Percentiles rank a stretch among this genome's conserved stretches.
Evolutionary conservation across 306 rosid species (phyloP).

Genomic region (Fagus crenata): DNA sequence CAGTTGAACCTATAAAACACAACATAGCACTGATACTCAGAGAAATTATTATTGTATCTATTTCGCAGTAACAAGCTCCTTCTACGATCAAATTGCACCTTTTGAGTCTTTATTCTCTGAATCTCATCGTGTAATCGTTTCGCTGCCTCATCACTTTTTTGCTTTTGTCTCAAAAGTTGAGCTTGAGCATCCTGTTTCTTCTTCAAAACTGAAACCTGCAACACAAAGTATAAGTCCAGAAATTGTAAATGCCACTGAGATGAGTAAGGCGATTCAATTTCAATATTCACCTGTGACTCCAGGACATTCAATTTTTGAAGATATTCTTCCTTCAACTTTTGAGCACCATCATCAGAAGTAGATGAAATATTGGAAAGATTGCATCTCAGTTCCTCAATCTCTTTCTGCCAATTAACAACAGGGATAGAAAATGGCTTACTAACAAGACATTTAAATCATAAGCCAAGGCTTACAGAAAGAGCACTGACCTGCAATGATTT

Average conservation of each 20-base stretch:
- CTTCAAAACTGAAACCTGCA: conserved; percentile 79
- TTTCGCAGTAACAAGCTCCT: neutral
- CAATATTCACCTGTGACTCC: conserved; percentile 71
- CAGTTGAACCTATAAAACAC: conserved; percentile 70
- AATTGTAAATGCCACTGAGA: conserved; percentile 18
- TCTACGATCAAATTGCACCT: conserved; percentile 43
- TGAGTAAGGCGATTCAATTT: conserved; percentile 9
- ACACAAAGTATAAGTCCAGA: conserved; percentile 34
- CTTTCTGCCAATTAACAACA: conserved; percentile 49
- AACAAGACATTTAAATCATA: neutral
- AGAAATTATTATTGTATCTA: neutral
- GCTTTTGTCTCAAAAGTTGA: conserved; percentile 77
- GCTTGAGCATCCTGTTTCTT: conserved; percentile 94
- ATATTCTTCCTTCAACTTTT: conserved; percentile 80
- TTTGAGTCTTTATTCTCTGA: conserved; percentile 83
- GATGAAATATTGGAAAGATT: conserved; percentile 73
- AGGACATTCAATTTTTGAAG: conserved; percentile 86
- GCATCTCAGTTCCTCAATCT: conserved; percentile 68
- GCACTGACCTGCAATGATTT: conserved; percentile 68
- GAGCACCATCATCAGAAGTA: conserved; percentile 79
- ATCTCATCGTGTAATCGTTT: conserved; percentile 87
- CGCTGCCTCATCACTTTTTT: conserved; percentile 87
- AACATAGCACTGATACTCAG: conserved; percentile 13
- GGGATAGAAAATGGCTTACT: conserved; percentile 3
- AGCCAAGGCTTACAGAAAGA: conserved; percentile 16